phyloP scores from a whole-genome alignment of 148 eudicot species.

The Dysphania ambrosioides region DNA sequence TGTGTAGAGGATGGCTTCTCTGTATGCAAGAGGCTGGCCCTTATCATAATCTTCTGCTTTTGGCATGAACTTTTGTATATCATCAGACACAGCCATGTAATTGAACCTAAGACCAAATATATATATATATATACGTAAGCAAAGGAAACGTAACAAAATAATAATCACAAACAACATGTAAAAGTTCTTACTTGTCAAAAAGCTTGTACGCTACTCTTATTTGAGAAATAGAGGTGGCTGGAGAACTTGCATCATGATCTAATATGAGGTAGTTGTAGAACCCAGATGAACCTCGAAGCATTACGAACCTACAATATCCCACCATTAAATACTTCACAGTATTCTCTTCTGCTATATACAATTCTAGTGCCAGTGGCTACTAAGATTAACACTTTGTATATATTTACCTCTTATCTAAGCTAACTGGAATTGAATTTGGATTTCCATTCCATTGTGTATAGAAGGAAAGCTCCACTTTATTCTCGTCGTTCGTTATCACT shows the following conservation, averaged over 20 bases:
- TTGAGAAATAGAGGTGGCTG: constrained; percentile 19
- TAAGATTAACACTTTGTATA: no score
- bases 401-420: constrained; percentile 20
- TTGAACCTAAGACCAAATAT: constrained; percentile 39
- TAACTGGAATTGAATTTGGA: constrained; percentile 14
- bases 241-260: constrained; percentile 22
- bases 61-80: constrained; percentile 69
- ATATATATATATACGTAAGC: background rate
- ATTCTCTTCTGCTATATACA: background rate
- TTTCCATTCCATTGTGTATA: constrained; percentile 17
- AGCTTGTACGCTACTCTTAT: constrained; percentile 26
- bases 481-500: constrained; percentile 23
- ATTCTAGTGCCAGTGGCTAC: no score
- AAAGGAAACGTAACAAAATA: background rate
- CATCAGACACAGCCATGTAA: constrained; percentile 65
- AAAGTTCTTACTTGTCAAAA: constrained; percentile 15
- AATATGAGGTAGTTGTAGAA: constrained; percentile 24
- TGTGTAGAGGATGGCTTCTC: constrained; percentile 61
- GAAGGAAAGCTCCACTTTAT: constrained; percentile 31
- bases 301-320: constrained; percentile 18
- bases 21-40: constrained; percentile 46
- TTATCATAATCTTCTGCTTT: constrained; percentile 37
- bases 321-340: background rate
- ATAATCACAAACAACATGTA: no score
- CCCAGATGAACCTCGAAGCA: constrained; percentile 30